These are phyloP conservation scores for Pholiota molesta DNA, from an alignment of 768 basidiomycete species.

Conservation along the genomic window DNA sequence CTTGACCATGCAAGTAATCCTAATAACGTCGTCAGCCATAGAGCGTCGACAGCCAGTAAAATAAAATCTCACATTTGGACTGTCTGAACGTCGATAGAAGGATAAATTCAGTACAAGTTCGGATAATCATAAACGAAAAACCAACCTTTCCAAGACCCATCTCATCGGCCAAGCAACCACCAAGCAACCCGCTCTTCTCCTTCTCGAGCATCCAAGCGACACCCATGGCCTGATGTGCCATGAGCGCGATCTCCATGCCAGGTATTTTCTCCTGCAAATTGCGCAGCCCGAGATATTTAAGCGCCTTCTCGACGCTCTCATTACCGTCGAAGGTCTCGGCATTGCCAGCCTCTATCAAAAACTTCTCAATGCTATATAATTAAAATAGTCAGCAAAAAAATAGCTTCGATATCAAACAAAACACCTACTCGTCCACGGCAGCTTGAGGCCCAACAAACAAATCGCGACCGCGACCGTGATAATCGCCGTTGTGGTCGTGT, in stretches of 20 bases:
- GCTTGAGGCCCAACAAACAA: slow-evolving; percentile 44
- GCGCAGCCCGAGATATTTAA: slow-evolving; percentile 54
- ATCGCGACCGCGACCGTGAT: slow-evolving; percentile 48
- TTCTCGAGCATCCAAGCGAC: slow-evolving; percentile 65
- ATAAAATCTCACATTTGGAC: slow-evolving; percentile 44
- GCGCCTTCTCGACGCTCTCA: slow-evolving; percentile 58
- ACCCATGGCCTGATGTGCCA: slow-evolving; percentile 71
- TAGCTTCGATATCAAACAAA: background rate
- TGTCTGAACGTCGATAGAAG: slow-evolving; percentile 33
- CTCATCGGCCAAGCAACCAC: slow-evolving; percentile 55
- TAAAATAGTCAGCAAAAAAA: slow-evolving; percentile 5
- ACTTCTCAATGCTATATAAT: slow-evolving; percentile 50
- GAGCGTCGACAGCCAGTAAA: background rate
- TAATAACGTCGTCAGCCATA: slow-evolving; percentile 22
- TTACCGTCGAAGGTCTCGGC: slow-evolving; percentile 62
- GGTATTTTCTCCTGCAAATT: slow-evolving; percentile 50
- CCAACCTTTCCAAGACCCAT: slow-evolving; percentile 65
- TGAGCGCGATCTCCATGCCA: slow-evolving; percentile 61
- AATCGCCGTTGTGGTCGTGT: slow-evolving; percentile 48
- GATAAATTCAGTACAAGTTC: background rate
- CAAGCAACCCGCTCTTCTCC: slow-evolving; percentile 42
- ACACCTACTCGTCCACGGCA: slow-evolving; percentile 51
- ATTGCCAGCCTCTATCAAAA: slow-evolving; percentile 57
- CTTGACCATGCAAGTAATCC: slow-evolving; percentile 61
- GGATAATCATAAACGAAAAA: slow-evolving; percentile 6